Evolutionary conservation across 2,329 filamentous ascomycete genomes (phyloP).

Genomic region (Epicoccum nigrum): DNA sequence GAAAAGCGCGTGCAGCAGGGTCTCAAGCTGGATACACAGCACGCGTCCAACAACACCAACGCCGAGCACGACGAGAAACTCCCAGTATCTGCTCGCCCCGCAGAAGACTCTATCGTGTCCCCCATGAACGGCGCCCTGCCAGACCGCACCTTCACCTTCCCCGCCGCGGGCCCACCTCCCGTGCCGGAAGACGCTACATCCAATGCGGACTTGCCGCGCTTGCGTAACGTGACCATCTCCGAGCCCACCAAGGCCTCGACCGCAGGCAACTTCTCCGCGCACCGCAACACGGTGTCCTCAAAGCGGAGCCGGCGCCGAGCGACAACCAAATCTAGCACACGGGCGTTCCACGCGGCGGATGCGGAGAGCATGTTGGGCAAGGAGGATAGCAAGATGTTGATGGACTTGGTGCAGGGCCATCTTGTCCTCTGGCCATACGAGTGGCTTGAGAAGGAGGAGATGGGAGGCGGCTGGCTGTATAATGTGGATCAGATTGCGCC

Average conservation of each 20-base stretch:
- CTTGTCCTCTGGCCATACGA: slow-evolving; percentile 94
- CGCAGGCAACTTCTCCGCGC: slow-evolving; percentile 15
- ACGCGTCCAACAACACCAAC: slow-evolving; percentile 18
- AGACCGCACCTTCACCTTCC: slow-evolving; percentile 37
- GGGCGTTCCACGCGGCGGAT: slow-evolving; percentile 69
- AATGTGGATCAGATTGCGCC: slow-evolving; percentile 95
- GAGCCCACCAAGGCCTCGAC: slow-evolving; percentile 32
- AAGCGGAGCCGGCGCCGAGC: slow-evolving; percentile 65
- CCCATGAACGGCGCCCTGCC: slow-evolving; percentile 34
- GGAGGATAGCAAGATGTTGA: slow-evolving; percentile 78
- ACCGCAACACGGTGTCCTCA: slow-evolving; percentile 23
- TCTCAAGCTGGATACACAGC: slow-evolving; percentile 29
- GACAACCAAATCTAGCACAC: slow-evolving; percentile 71
- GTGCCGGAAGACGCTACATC: slow-evolving; percentile 32
- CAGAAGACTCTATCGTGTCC: slow-evolving; percentile 39
- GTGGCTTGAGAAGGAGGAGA: slow-evolving; percentile 84
- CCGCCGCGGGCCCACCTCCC: slow-evolving; percentile 37
- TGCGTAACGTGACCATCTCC: slow-evolving; percentile 46
- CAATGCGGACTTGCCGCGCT: slow-evolving; percentile 28
- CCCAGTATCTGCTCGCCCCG: slow-evolving; percentile 26
- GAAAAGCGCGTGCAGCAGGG: slow-evolving; percentile 34
- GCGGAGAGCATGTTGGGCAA: slow-evolving; percentile 70
- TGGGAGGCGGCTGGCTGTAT: slow-evolving; percentile 94
- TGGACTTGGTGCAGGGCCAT: slow-evolving; percentile 83
- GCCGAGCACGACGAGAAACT: slow-evolving; percentile 41